phyloP scores from a whole-genome alignment of 805 yeast species.

The Metschnikowia baotianmanensis region DNA sequence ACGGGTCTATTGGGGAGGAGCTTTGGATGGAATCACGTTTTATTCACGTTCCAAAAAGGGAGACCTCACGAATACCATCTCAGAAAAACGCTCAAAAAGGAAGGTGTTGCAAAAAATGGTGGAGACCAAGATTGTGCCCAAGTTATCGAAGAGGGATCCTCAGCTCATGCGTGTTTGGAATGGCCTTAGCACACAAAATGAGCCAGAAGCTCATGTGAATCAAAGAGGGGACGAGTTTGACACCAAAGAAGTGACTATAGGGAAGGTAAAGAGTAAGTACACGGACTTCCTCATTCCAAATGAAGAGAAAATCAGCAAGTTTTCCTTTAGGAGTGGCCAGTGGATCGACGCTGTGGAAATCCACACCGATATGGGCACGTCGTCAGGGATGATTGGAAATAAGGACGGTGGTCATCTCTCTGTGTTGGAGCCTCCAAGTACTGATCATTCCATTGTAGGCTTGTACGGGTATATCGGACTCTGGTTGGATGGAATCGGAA shows the following conservation, averaged over 20 bases:
- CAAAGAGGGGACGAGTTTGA: no score
- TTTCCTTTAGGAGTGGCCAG: constrained; percentile 69
- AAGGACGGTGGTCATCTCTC: constrained; percentile 57
- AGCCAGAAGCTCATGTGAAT: no score
- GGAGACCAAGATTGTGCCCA: constrained; percentile 27
- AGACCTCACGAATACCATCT: no score
- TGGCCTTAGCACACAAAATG: no score
- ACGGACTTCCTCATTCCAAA: constrained; percentile 53
- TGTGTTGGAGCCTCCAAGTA: constrained; percentile 57
- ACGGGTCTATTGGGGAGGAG: constrained; percentile 69
- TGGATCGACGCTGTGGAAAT: constrained; percentile 91
- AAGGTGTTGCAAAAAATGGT: background rate
- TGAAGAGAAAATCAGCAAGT: constrained; percentile 60
- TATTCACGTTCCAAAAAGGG: no score
- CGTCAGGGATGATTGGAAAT: constrained; percentile 64
- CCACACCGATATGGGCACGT: constrained; percentile 54
- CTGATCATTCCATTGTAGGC: constrained; percentile 61
- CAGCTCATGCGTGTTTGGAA: background rate
- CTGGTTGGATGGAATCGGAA: constrained; percentile 78
- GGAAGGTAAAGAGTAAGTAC: constrained; percentile 51
- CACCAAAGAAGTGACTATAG: constrained; percentile 35
- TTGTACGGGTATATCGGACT: constrained; percentile 63
- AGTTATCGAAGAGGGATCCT: constrained; percentile 43
- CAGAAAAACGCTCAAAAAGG: no score
- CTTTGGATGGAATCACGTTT: constrained; percentile 79